Base-by-base conservation (phyloP, 495 filamentous ascomycete species). In the Annulohypoxylon moriforme region DNA sequence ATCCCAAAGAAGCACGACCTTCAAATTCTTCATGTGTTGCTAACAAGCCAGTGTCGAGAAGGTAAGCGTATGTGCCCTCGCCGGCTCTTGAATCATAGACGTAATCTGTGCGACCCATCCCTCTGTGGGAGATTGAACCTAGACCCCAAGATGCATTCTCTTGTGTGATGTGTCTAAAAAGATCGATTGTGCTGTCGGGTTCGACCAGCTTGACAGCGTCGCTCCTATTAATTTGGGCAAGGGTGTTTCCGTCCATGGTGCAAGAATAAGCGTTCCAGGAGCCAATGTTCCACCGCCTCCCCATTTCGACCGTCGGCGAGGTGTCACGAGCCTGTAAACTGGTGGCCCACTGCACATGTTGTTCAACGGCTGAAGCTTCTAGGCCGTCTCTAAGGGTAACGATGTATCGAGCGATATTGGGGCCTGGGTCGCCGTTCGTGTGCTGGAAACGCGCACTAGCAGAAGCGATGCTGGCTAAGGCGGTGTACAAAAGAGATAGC, bases 51-150 rank as follows among this genome's bases (percentile, higher is more conserved):
- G 82, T 81, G 76, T 86, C 89, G 67, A 91, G 77, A 24, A 90
- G 79, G 57, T 90, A 91, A 53, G 83, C 86, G 49, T 74, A 87
- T 25, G 83, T 83, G 31, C 85, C 86, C 18, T 77, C 46, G 33
- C 89, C 88, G n/a, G 85, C 88, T 44, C 74, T 73, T 42, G 74
- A 75, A 60, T 90, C 87, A 68, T 90, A 91, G 71, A 87, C 68
- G 77, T 90, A 91, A 65, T 77, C 77, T 34, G 81, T 85, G 57
- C 77, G 76, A 60, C 82, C 75, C 16, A 73, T 24, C 4, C 67
- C 72, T 34, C 77, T 77, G 80, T 88, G 86, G 24, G 87, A 89
- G 68, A 90, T 82, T 69, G 83, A 78, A 47, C 83, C 83, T 9
- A 91, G 81, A 33, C 88, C 88, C 86, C 86, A 91, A 13, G 89